phyloP scores from a whole-genome alignment of 345 rosid genomes.

The Acer saccharum region DNA sequence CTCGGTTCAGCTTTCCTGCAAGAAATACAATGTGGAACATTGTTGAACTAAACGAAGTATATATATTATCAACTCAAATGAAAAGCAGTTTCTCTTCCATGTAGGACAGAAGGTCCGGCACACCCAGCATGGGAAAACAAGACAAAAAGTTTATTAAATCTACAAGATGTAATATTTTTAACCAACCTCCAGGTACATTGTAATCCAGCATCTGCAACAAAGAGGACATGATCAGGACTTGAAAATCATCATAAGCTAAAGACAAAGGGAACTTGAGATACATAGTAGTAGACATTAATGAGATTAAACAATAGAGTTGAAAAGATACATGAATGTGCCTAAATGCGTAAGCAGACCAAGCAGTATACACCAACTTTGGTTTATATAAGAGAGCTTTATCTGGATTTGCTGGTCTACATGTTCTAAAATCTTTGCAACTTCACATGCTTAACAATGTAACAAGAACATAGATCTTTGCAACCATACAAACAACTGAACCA shows the following conservation, averaged over 20 bases:
- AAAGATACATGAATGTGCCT: no score
- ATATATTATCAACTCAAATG: not conserved
- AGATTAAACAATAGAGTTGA: no score
- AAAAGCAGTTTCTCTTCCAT: not conserved
- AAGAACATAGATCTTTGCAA: no score
- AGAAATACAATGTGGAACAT: not conserved
- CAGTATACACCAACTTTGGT: no score
- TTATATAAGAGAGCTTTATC: no score
- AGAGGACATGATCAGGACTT: slow-evolving; percentile 13
- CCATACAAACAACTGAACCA: no score
- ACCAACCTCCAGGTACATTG: slow-evolving; percentile 85
- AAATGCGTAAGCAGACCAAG: no score
- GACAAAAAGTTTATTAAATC: not conserved
- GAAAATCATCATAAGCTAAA: not conserved
- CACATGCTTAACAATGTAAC: no score
- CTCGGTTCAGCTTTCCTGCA: slow-evolving; percentile 90
- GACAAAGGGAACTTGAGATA: no score
- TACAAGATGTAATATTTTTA: slow-evolving; percentile 16
- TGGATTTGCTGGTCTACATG: no score
- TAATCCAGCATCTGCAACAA: slow-evolving; percentile 84
- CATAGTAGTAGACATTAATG: no score
- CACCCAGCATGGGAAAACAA: not conserved
- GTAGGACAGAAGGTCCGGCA: not conserved
- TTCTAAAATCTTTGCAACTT: no score
- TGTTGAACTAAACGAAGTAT: slow-evolving; percentile 3